Conservation (phyloP, 202 grass and related monocot genomes). For the Carex arenaria region DNA sequence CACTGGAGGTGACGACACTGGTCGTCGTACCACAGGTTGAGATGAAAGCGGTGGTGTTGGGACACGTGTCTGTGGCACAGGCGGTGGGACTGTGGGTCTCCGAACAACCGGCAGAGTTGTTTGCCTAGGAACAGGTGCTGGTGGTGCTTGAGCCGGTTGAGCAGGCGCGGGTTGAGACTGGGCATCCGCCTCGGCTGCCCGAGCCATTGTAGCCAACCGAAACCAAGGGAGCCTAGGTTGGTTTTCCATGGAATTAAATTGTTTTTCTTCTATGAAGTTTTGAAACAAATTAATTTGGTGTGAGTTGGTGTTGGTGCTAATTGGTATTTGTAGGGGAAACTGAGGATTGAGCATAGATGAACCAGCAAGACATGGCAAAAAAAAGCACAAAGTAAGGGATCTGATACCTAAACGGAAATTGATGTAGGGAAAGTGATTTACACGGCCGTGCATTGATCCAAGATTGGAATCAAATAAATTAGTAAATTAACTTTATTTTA, state of each 20-base stretch:
- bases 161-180: background rate
- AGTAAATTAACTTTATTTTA: background rate
- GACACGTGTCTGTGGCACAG: background rate
- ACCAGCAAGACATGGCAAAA: background rate
- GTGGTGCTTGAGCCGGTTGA: background rate
- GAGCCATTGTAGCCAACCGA: constrained; percentile 27
- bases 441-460: background rate
- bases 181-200: background rate
- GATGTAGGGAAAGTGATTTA: constrained; percentile 9
- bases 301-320: background rate
- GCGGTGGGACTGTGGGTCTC: background rate
- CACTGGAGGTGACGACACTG: background rate
- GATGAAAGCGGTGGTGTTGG: background rate
- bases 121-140: background rate
- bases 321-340: constrained; percentile 30
- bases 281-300: background rate
- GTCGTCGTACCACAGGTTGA: background rate
- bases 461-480: constrained; percentile 36
- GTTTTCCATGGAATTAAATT: constrained; percentile 24
- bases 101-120: background rate
- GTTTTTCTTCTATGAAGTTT: background rate
- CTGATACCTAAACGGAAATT: constrained; percentile 24
- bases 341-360: background rate
- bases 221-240: constrained; percentile 26
- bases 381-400: constrained; percentile 34